phyloP scores from a whole-genome alignment of 139 green algal species.

The Micractinium conductrix region DNA sequence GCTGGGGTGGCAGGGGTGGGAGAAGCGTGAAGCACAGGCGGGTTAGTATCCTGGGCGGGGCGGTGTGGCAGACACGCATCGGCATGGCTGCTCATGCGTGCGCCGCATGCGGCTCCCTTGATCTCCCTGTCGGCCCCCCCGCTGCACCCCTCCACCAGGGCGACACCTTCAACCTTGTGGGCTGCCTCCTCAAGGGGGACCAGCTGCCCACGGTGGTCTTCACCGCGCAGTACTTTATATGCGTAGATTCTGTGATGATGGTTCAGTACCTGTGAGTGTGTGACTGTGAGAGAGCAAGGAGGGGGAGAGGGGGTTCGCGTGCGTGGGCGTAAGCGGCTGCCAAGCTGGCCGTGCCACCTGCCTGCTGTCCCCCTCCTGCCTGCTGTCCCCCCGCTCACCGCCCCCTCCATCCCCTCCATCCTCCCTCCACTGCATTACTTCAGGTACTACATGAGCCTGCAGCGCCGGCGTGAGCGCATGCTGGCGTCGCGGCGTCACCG shows the following conservation, averaged over 20 bases:
- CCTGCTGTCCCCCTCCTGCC: not conserved
- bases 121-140: not conserved
- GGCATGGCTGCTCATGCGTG: too few species aligned
- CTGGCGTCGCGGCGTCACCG: not conserved
- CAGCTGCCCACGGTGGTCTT: slow-evolving; percentile 81
- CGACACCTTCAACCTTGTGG: slow-evolving; percentile 82
- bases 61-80: not conserved
- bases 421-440: not conserved
- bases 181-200: slow-evolving; percentile 83
- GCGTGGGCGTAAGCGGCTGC: not conserved
- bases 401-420: not conserved
- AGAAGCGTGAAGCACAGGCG: not conserved
- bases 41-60: not conserved
- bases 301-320: not conserved
- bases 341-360: not conserved
- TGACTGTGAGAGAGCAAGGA: not conserved
- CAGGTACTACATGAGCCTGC: slow-evolving; percentile 42
- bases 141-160: slow-evolving; percentile 44
- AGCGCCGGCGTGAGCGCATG: slow-evolving; percentile 39
- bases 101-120: not conserved
- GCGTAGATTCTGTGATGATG: slow-evolving; percentile 39
- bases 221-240: slow-evolving; percentile 67
- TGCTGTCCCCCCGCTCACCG: too few species aligned
- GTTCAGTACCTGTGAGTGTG: slow-evolving; percentile 34
- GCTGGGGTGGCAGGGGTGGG: not conserved